Base-by-base conservation (phyloP, 495 filamentous ascomycete species). In the Aspergillus affinis region DNA sequence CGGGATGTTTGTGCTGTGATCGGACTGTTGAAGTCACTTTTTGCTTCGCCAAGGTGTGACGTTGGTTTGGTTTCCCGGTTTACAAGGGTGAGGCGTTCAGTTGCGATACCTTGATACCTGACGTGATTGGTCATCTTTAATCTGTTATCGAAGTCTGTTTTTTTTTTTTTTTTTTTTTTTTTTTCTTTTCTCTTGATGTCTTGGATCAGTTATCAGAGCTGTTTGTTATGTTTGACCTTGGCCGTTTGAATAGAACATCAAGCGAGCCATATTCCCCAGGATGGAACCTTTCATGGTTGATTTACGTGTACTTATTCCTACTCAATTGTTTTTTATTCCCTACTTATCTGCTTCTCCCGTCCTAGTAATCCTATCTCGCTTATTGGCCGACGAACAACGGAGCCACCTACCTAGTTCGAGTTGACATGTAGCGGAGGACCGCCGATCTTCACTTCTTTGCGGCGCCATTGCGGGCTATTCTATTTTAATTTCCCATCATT, bases 61-160 rank as follows among this genome's bases (percentile, higher is more conserved):
- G 13, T 51, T 65, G 23, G 30, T 6, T 45, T n/a, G 45, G 23
- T 49, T 52, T 54, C 29, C 57, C 48, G 56, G 58, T 69, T 64
- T 62, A 69, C 74, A 71, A 59, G 66, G 64, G 66, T 65, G 60
- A 48, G 73, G 72, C 65, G 70, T 75, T 72, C 47, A 26, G 47
- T 57, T 64, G 58, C 61, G 54, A 51, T 65, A 59, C 52, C 19
- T 54, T 60, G 64, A 59, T 64, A 64, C 56, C 65, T 58, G 45
- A 61, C 44, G 51, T 61, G 30, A 58, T 60, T 61, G 53, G 32
- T 49, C 51, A 48, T 48, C 51, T 27, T 19, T 56, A 30, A 49
- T 21, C 2, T 49, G 18, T 20, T 20, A 19, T 48, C 15, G n/a
- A 18, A 48, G 20, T 48, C 20, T 48, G 17, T 48, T 48, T 18